Conservation (phyloP, 2,329 filamentous ascomycete genomes). For the Fusarium stilboides region DNA sequence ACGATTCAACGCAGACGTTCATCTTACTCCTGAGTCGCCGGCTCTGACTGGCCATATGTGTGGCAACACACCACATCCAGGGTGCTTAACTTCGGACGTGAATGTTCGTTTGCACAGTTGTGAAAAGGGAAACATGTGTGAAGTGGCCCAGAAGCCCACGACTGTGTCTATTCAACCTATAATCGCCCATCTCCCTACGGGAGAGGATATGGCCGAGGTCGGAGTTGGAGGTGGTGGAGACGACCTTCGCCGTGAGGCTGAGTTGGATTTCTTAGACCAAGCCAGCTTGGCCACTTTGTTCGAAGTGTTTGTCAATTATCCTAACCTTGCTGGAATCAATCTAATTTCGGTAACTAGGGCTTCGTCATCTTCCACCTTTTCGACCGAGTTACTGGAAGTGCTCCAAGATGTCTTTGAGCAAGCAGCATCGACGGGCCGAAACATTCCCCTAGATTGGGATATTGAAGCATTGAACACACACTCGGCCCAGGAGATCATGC, state of each 20-base stretch:
- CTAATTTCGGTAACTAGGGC: constrained; percentile 38
- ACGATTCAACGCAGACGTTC: constrained; percentile 58
- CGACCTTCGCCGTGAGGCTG: constrained; percentile 78
- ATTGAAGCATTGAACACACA: constrained; percentile 31
- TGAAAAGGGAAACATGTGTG: constrained; percentile 78
- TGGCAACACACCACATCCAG: constrained; percentile 78
- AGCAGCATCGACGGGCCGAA: constrained; percentile 44
- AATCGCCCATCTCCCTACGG: constrained; percentile 73
- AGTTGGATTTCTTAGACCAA: constrained; percentile 73
- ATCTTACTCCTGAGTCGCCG: constrained; percentile 72
- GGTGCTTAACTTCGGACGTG: constrained; percentile 78
- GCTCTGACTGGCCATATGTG: constrained; percentile 80
- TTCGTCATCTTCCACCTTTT: constrained; percentile 19
- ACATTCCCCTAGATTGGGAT: constrained; percentile 48
- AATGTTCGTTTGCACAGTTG: constrained; percentile 85
- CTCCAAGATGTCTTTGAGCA: constrained; percentile 37
- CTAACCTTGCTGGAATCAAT: neutral
- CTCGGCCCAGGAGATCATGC: constrained; percentile 28
- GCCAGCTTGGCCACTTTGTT: constrained; percentile 67
- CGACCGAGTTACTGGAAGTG: constrained; percentile 12
- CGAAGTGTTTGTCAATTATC: constrained; percentile 53
- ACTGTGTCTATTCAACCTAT: constrained; percentile 86
- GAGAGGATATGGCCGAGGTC: constrained; percentile 77
- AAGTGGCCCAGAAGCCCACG: constrained; percentile 61
- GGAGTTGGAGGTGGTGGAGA: constrained; percentile 85